Evolutionary conservation across 148 eudicot genomes (phyloP), one percentile per base, ranked within the genome.

Genomic region (Chenopodium album): DNA sequence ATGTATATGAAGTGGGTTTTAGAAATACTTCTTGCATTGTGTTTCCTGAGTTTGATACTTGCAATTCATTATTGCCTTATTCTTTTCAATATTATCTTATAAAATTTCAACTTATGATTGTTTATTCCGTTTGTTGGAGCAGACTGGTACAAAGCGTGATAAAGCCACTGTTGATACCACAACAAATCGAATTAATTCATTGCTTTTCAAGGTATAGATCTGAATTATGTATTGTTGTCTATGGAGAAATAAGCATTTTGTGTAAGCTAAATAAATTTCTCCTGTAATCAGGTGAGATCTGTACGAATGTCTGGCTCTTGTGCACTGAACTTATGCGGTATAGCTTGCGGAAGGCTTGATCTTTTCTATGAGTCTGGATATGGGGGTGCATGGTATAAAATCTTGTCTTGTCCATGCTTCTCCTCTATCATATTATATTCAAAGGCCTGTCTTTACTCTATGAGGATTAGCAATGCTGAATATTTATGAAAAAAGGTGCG

Each of bases 271-370:
- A 71, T 59, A 23, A 17, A 66, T 50, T 14, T 79, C 32, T 81
- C 41, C 20, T 77, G 80, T 78, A 63, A 83, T 83, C 88, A 95
- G 99, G 98, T 93, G 86, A 90, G 98, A 86, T 94, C 99, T 67
- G 82, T 96, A 37, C 86, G 98, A 73, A 92, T 94, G 99, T 79
- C 90, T 41, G 99, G 99, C 73, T 96, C 98, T 20, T 94, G 98
- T 89, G 99, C 98, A n/a, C 72, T 96, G 90, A 87, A 91, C 84
- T 92, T 94, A 62, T 94, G 97, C 73, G 98, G 99, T 29, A 85
- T 96, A 82, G 99, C 98, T 64, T 88, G 94, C 69, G 99, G 99
- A 83, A 93, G 99, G 89, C 84, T 92, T 82, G 98, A 92, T 76
- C 84, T 94, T 17, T 88, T 90, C 83, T 94, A 92, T 86, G 90